Percentiles rank a stretch among this genome's conserved stretches.
Conservation (phyloP, 164 flowering plant species). For the Chloranthus sessilifolius region DNA sequence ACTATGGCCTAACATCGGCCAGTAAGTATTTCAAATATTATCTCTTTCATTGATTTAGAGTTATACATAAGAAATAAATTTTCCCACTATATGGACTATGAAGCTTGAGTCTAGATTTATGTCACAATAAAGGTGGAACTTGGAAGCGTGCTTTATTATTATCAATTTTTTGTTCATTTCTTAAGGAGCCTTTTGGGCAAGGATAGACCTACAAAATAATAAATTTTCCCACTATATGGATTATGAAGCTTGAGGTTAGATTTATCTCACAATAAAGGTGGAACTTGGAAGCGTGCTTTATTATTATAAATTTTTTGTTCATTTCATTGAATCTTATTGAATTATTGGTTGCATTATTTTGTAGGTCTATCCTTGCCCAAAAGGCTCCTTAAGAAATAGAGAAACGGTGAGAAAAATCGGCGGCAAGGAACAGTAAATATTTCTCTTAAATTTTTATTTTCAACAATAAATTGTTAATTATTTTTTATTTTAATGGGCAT, state of each 20-base stretch:
- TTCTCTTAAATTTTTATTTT: too few relatives aligned
- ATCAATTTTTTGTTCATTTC: neutral
- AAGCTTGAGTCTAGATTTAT: neutral
- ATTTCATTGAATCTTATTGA: neutral
- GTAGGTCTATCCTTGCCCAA: conserved; percentile 82
- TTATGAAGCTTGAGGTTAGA: neutral
- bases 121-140: neutral
- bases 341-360: conserved; percentile 3
- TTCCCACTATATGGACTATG: too few relatives aligned
- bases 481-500: too few relatives aligned
- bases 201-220: conserved; percentile 79
- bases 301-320: too few relatives aligned
- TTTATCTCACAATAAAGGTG: neutral
- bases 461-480: too few relatives aligned
- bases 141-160: too few relatives aligned
- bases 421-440: conserved; percentile 71
- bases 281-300: conserved; percentile 1
- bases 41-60: too few relatives aligned
- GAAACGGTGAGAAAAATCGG: conserved; percentile 57
- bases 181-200: conserved; percentile 75
- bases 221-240: too few relatives aligned
- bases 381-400: conserved; percentile 69
- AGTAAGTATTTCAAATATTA: too few relatives aligned
- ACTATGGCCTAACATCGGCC: too few relatives aligned
- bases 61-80: too few relatives aligned